Base-by-base conservation (phyloP, 1,284 basidiomycete species). In the Exobasidium cylindrosporum region DNA sequence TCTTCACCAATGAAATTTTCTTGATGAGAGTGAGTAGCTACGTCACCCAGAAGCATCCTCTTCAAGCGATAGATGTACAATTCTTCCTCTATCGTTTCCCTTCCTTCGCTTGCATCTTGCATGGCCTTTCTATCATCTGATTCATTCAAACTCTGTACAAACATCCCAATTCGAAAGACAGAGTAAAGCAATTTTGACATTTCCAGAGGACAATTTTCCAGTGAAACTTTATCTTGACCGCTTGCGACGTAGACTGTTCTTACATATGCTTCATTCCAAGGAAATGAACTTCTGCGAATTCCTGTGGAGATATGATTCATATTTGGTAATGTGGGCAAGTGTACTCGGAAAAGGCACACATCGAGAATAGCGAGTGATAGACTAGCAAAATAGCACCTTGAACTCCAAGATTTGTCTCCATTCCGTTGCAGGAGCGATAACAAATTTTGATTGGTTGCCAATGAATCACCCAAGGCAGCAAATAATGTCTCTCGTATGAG, bases 401-500 rank as follows among this genome's bases (percentile, higher is more conserved):
- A 45, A 23, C 24, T 46, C 46, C 47, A 61, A 31, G 56, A 26
- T 29, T 26, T 17, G 14, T 40, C 35, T 17, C 35, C 35, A 17
- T 40, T 40, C 10, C 44, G 23, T 44, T 29, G 54, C 47, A 61
- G 29, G 28, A 61, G 52, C n/a, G 6, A 4, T 4, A 32, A 17
- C 32, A 61, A 43, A 3, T 54, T 17, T 11, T 43, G 60, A 4
- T 58, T 61, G 13, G 60, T 61, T 5, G 60, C 60, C 11, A 61
- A 30, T 4, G 30, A 31, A 56, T 61, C 60, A 23, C 40, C 60
- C 1, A 61, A 53, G 31, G 60, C 53, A 11, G 60, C 35, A 43
- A 61, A 57, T 1, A 61, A 46, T 2, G 60, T 61, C 54, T 61
- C 60, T 11, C 60, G 53, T 30, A 61, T 61, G 13, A 61, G 60